Evolutionary conservation across 1,284 basidiomycete genomes (phyloP), one percentile per base, ranked within the genome.

Genomic region (Phylloboletellus chloephorus): DNA sequence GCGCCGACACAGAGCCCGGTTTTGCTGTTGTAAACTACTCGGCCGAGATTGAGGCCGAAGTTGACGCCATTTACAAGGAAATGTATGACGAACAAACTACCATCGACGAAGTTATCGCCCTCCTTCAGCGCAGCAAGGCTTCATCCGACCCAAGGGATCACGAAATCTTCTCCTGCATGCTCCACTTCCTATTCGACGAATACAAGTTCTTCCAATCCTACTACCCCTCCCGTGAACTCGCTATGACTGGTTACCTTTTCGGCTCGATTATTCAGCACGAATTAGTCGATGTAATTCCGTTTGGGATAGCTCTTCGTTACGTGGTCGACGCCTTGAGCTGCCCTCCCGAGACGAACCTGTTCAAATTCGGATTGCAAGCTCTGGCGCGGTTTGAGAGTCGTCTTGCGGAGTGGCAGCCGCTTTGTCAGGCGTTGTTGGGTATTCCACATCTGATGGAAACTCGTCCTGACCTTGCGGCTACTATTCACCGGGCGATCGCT

Each of bases 121-220:
- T 95, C 62, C 78, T 98, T 28, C 84, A 90, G 65, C 80, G 82
- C 37, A 82, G 83, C 69, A 90, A 94, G 59, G 78, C 78, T 41
- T 96, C 94, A 17, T 74, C 77, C 20, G 90, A 88, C 54, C 63
- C 81, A 28, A 82, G 85, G 49, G 93, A 98, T 54, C 91, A 94
- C 61, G 91, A 98, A 68, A 81, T 97, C 46, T 97, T 98, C 61
- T 96, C 94, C 10, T 98, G 94, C 76, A 95, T 97, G 79, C 82
- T 98, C 38, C 94, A 98, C 69, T 96, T 97, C 69, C 79, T 99
- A 40, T 98, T 99, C 66, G 96, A 98, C 78, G 96, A 99, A 71
- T 97, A 97, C 79, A 93, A 94, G 60, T 98, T 97, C 73, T 97
- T 98, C 79, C 91, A 96, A 61, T 88, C 89, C 38, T 92, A 78